Evolutionary conservation across 2,329 filamentous ascomycete species (phyloP).

Genomic region (Tolypocladium album): DNA sequence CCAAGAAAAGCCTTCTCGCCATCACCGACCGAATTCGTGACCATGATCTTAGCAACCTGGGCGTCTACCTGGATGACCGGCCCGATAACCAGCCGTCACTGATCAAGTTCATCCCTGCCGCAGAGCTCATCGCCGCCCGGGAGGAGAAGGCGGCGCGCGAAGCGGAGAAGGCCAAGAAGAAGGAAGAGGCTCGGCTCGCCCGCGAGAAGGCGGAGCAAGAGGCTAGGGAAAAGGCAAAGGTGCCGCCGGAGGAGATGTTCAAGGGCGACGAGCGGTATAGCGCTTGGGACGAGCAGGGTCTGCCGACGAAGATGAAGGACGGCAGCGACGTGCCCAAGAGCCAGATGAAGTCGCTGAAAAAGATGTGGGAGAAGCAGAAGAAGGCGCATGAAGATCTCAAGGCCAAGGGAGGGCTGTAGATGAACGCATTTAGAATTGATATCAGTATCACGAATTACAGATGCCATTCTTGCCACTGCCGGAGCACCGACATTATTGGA

Average conservation of each 20-base stretch:
- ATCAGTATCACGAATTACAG: neutral
- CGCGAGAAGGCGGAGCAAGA: slow-evolving; percentile 40
- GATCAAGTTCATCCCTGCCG: slow-evolving; percentile 53
- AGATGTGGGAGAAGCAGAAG: slow-evolving; percentile 86
- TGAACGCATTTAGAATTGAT: neutral
- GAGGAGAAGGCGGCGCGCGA: slow-evolving; percentile 51
- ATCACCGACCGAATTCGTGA: slow-evolving; percentile 78
- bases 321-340: slow-evolving; percentile 76
- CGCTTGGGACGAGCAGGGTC: slow-evolving; percentile 72
- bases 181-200: slow-evolving; percentile 43
- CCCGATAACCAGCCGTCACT: slow-evolving; percentile 56
- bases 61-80: slow-evolving; percentile 81
- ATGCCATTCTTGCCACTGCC: neutral
- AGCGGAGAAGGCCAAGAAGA: slow-evolving; percentile 46
- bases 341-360: slow-evolving; percentile 69
- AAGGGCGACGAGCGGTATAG: slow-evolving; percentile 48
- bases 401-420: slow-evolving; percentile 6
- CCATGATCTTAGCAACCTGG: slow-evolving; percentile 67
- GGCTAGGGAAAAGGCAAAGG: slow-evolving; percentile 46
- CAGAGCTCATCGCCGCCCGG: slow-evolving; percentile 44
- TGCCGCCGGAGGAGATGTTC: slow-evolving; percentile 45
- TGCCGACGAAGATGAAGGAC: slow-evolving; percentile 67
- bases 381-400: slow-evolving; percentile 58
- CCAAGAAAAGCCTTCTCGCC: slow-evolving; percentile 61
- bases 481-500: no score